phyloP scores from a whole-genome alignment of 768 basidiomycete species.

The Rhizopogon roseolus region DNA sequence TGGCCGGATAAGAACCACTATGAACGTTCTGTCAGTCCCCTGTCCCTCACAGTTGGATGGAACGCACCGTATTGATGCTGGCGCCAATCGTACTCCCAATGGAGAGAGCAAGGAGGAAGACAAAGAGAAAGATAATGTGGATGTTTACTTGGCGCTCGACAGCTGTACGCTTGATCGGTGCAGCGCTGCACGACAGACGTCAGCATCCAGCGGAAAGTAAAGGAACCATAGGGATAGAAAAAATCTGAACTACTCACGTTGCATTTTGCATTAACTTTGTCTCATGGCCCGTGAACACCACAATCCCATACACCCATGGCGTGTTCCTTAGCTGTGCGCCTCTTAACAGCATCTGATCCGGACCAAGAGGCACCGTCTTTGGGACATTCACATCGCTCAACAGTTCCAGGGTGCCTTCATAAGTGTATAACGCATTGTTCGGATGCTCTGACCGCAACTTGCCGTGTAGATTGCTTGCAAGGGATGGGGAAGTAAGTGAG shows the following conservation, averaged over 20 bases:
- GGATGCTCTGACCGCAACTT: conserved; percentile 93
- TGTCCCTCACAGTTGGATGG: background rate
- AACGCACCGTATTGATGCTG: conserved; percentile 71
- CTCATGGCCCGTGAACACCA: conserved; percentile 95
- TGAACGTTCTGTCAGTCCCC: background rate
- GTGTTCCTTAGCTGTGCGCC: conserved; percentile 97
- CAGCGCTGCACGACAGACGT: conserved; percentile 53
- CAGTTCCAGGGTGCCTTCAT: conserved; percentile 77
- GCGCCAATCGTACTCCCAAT: conserved; percentile 90
- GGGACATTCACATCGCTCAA: conserved; percentile 51
- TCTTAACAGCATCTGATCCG: conserved; percentile 89
- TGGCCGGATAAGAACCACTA: conserved; percentile 83
- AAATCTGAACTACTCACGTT: conserved; percentile 55
- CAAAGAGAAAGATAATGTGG: conserved; percentile 94
- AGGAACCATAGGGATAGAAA: background rate
- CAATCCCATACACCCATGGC: conserved; percentile 91
- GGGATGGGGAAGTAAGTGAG: conserved; percentile 68
- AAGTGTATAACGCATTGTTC: conserved; percentile 96
- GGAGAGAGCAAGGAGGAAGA: conserved; percentile 80
- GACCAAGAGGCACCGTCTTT: conserved; percentile 85
- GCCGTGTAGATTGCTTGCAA: conserved; percentile 71
- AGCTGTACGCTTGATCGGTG: conserved; percentile 94
- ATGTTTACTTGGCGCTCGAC: conserved; percentile 95
- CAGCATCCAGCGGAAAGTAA: background rate
- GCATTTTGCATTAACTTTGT: conserved; percentile 98